Evolutionary conservation across 108 stramenopile genomes (phyloP).

Genomic region (Cyclotella sp.): DNA sequence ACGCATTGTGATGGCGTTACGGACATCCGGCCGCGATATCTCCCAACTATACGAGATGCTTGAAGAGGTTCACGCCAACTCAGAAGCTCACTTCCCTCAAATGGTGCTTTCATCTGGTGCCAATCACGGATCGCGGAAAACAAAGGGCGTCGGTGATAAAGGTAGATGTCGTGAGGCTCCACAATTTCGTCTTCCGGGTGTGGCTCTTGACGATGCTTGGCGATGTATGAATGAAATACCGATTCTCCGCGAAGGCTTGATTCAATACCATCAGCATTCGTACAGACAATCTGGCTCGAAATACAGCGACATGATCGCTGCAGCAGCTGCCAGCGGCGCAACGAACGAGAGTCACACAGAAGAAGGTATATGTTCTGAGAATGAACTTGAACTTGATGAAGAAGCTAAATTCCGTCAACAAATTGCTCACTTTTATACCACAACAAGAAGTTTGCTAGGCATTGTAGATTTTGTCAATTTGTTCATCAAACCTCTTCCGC

Average conservation of each 20-base stretch:
- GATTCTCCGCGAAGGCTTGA: slow-evolving; percentile 18
- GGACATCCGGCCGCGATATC: slow-evolving; percentile 58
- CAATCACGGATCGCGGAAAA: slow-evolving; percentile 2
- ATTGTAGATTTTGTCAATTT: slow-evolving; percentile 75
- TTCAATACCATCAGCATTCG: slow-evolving; percentile 17
- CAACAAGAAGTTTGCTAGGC: slow-evolving; percentile 44
- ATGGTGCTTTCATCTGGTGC: slow-evolving; percentile 51
- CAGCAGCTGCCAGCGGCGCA: slow-evolving; percentile 18
- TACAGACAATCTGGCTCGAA: not conserved
- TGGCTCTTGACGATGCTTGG: slow-evolving; percentile 81
- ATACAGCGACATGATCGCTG: slow-evolving; percentile 37
- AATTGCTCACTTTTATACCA: slow-evolving; percentile 18
- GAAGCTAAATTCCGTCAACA: slow-evolving; percentile 33
- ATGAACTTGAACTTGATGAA: slow-evolving; percentile 43
- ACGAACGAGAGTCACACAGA: not conserved
- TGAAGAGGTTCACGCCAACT: slow-evolving; percentile 59
- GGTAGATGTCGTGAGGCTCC: not conserved
- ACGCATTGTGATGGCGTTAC: slow-evolving; percentile 63
- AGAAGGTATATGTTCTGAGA: not conserved
- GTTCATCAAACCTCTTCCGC: slow-evolving; percentile 56
- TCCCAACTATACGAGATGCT: slow-evolving; percentile 64
- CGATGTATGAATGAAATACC: slow-evolving; percentile 59
- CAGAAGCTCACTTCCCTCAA: slow-evolving; percentile 52
- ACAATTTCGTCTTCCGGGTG: slow-evolving; percentile 29
- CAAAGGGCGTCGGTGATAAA: slow-evolving; percentile 18